phyloP scores from a whole-genome alignment of 2,329 filamentous ascomycete species.

The Fusarium sp. region DNA sequence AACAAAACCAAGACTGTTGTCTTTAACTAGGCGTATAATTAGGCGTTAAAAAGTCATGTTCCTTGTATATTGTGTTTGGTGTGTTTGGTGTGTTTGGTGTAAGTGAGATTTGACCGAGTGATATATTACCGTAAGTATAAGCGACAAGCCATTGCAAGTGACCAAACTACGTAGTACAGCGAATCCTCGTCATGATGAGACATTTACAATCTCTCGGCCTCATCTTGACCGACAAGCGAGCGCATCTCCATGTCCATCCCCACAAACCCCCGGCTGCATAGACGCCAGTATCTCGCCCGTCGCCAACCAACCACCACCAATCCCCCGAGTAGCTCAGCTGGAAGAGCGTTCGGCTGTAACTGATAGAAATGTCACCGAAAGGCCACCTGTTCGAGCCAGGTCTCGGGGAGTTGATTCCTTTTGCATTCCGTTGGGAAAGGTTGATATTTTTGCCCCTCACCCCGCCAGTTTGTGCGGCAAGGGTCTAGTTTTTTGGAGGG shows the following conservation, averaged over 20 bases:
- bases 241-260: background rate
- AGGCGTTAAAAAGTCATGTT: conserved; percentile 10
- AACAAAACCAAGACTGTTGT: conserved; percentile 86
- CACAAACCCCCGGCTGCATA: background rate
- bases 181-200: background rate
- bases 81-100: background rate
- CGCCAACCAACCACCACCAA: conserved; percentile 9
- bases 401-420: conserved; percentile 28
- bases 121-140: background rate
- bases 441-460: background rate
- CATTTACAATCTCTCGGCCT: background rate
- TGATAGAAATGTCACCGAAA: conserved; percentile 31
- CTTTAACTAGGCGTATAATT: conserved; percentile 59
- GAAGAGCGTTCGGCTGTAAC: conserved; percentile 45
- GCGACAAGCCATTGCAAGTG: background rate
- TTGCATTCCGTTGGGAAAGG: conserved; percentile 1
- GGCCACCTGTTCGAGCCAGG: conserved; percentile 40
- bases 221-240: background rate
- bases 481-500: background rate
- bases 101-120: background rate
- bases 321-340: conserved; percentile 43
- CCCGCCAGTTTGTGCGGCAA: background rate
- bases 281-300: background rate
- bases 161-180: background rate
- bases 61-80: background rate